phyloP scores from a whole-genome alignment of 495 filamentous ascomycete species.

The Rostrohypoxylon terebratum region DNA sequence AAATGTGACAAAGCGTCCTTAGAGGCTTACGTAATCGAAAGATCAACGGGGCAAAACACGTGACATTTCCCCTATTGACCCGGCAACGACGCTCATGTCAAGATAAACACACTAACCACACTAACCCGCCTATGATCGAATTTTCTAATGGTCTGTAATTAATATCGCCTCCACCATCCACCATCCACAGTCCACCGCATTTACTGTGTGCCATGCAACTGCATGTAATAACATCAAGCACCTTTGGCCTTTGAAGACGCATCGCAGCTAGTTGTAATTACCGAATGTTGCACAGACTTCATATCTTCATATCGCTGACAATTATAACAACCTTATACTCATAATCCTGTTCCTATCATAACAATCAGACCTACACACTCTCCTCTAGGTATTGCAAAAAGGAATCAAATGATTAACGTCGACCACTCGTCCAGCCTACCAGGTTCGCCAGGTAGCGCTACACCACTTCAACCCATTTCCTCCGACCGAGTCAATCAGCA shows the following conservation, averaged over 20 bases:
- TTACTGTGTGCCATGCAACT: not conserved
- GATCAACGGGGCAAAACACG: constrained; percentile 2
- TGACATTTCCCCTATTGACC: constrained; percentile 35
- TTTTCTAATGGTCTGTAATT: no score
- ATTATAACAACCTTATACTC: not conserved
- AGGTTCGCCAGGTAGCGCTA: constrained; percentile 59
- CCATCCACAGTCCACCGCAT: not conserved
- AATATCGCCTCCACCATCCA: constrained; percentile 1
- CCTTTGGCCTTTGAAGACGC: constrained; percentile 5
- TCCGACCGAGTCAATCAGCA: constrained; percentile 85
- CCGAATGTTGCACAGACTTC: constrained; percentile 20
- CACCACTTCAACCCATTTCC: constrained; percentile 76
- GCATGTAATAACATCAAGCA: not conserved
- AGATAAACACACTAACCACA: constrained; percentile 42
- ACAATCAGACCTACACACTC: not conserved
- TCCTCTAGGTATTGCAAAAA: not conserved
- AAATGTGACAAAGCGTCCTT: not conserved
- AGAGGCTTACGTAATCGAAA: not conserved
- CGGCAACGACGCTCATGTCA: constrained; percentile 38
- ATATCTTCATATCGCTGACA: not conserved
- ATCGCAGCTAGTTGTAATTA: constrained; percentile 2
- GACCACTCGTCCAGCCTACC: constrained; percentile 48
- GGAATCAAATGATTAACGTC: constrained; percentile 40
- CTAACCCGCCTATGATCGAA: constrained; percentile 7
- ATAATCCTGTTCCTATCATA: not conserved